Base-by-base conservation (phyloP, 1,284 basidiomycete genomes). In the Melampsora americana region DNA sequence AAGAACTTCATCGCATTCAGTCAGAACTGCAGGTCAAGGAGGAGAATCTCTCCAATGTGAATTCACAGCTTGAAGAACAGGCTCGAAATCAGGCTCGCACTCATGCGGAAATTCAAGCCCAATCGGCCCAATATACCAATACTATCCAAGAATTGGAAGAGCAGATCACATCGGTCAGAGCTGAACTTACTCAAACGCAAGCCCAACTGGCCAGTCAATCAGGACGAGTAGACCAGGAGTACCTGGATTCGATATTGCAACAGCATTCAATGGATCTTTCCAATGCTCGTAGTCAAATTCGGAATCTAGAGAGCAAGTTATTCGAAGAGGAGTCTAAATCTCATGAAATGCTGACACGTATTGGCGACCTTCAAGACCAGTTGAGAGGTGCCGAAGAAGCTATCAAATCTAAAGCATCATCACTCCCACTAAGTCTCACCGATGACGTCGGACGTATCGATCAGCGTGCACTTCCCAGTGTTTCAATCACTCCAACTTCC, bases 231-330 rank as follows among this genome's bases (percentile, higher is more conserved):
- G 66, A 69, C 48, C 73, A 76, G 44, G 67, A 68, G 39, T 76
- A 76, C 35, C 50, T 76, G 9, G 73, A 76, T 48, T 76, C 73
- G 16, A 76, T 76, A 35, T 39, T 76, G 14, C 66, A 69, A 56
- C 73, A 76, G 64, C 73, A 76, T 53, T 66, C 66, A 48, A 76
- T 76, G 16, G 73, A 76, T 67, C 61, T 76, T 30, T 76, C 73
- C 42, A 76, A 66, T 26, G 73, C 73, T 18, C 53, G 73, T 9
- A 76, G 66, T 76, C 73, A 76, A 42, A 76, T 76, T 30, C 35
- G 73, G 23, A 60, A 53, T 28, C 42, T 76, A 53, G 73, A 76
- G 46, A 76, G 32, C 44, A 48, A 67, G 48, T 39, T 76, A 18
- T 76, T 76, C 39, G 73, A 76, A 62, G 73, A 76, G 64, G 66